Base-by-base conservation (phyloP, 345 rosid genomes). In the Sisymbrium irio region DNA sequence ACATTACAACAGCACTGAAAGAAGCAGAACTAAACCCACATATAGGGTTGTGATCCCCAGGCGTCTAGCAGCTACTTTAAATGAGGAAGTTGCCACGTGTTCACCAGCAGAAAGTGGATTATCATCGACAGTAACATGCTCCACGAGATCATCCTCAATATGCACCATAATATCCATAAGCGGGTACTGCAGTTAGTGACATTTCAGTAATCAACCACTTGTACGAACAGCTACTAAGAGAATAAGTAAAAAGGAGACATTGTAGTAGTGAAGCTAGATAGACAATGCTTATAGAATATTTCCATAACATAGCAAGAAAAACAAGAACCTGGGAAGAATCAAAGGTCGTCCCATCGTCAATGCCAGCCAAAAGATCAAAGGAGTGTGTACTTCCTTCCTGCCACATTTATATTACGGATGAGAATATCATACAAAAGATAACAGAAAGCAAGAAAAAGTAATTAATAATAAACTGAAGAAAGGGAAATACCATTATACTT, bases 11-110 rank as follows among this genome's bases (percentile, higher is more conserved):
- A 61, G 41, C 57, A 73, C 4, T 6, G 22, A 64, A 35, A 65
- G 25, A 7, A 18, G 67, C 25, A 77, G 62, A 70, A 66, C 75
- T 40, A 62, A 78, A 82, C 95, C 69, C 79, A 94, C 98, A 84
- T 83, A 80, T 67, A 94, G 84, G 74, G 83, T 85, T 63, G 98
- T 91, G 64, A 89, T 65, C 57, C 98, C 98, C 30, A 94, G 85
- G 73, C 75, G 79, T 81, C 84, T 89, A 42, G 86, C 98, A 53
- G 77, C 73, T 56, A 94, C 80, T 78, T 79, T 85, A 67, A 89
- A 91, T 62, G 79, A 79, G 44, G 85, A 77, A 36, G 80, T 56
- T 42, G 62, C 62, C 60, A 86, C 56, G 83, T 67, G 67, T 72
- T 82, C 86, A 73, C 75, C 82, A 70, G 64, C 78, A 67, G 65